phyloP scores from a whole-genome alignment of 805 yeast species.

The Kluyveromyces aestuarii region DNA sequence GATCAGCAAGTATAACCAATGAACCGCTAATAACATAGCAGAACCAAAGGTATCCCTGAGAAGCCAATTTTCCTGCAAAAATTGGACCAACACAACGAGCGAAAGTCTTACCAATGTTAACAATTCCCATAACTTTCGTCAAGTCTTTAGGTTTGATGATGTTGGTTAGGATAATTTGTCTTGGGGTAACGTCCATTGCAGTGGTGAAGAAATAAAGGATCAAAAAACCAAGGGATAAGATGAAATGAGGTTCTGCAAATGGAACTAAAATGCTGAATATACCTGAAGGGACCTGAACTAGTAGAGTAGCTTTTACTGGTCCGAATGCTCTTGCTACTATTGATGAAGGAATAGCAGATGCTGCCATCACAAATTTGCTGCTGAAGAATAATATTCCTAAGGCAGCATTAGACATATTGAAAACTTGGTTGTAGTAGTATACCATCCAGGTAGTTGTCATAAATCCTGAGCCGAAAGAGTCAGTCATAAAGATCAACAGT shows the following conservation, averaged over 20 bases:
- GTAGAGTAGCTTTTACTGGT: conserved; percentile 66
- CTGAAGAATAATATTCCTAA: conserved; percentile 62
- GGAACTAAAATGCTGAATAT: conserved; percentile 50
- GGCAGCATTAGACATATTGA: conserved; percentile 42
- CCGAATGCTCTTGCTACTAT: conserved; percentile 57
- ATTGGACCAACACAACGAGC: conserved; percentile 78
- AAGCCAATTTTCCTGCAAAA: conserved; percentile 69
- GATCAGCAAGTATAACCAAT: conserved; percentile 35
- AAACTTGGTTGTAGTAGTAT: conserved; percentile 60
- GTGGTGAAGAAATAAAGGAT: conserved; percentile 51
- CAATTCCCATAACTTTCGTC: conserved; percentile 74
- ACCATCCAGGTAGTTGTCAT: conserved; percentile 87
- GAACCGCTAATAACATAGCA: conserved; percentile 47
- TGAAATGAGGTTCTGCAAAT: conserved; percentile 29
- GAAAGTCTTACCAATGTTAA: conserved; percentile 76
- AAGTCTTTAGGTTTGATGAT: conserved; percentile 55
- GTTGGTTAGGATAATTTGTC: conserved; percentile 70
- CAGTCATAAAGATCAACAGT: conserved; percentile 62
- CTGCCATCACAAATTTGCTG: conserved; percentile 52
- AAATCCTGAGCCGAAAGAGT: conserved; percentile 82
- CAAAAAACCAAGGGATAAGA: conserved; percentile 41
- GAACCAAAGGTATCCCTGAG: conserved; percentile 34
- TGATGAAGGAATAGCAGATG: conserved; percentile 74
- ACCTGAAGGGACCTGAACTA: conserved; percentile 74
- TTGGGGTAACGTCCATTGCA: conserved; percentile 87